Evolutionary conservation across 768 basidiomycete species (phyloP).

Genomic region (Lyophyllum atratum): DNA sequence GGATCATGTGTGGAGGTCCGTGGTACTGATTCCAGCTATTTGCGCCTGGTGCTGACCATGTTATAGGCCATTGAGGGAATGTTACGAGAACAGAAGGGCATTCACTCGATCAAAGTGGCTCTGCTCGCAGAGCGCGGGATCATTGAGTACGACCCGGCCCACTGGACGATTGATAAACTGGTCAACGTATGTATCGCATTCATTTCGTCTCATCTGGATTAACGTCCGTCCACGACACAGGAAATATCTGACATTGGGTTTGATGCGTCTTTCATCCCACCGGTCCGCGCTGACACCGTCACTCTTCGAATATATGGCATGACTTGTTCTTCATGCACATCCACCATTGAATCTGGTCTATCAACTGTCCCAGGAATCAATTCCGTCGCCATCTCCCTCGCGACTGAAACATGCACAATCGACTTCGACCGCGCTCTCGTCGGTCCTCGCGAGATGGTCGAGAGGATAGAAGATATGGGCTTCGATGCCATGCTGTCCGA

Average conservation of each 20-base stretch:
- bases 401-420: constrained; percentile 75
- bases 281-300: constrained; percentile 63
- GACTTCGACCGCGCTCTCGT: constrained; percentile 73
- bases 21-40: neutral
- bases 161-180: constrained; percentile 84
- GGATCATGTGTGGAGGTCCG: constrained; percentile 85
- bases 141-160: constrained; percentile 81
- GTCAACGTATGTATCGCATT: constrained; percentile 53
- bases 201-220: neutral
- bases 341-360: constrained; percentile 73
- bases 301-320: constrained; percentile 87
- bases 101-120: constrained; percentile 89
- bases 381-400: constrained; percentile 70
- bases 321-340: constrained; percentile 85
- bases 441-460: constrained; percentile 86
- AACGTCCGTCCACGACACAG: constrained; percentile 36
- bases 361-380: constrained; percentile 71
- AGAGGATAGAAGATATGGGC: constrained; percentile 84
- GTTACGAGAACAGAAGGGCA: constrained; percentile 84
- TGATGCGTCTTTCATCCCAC: constrained; percentile 78
- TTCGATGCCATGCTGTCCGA: constrained; percentile 88
- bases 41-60: neutral
- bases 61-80: constrained; percentile 81
- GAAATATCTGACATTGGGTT: constrained; percentile 95
- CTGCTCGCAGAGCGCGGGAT: constrained; percentile 93